Conservation (phyloP, 345 rosid genomes). For the Eucalyptus albens region DNA sequence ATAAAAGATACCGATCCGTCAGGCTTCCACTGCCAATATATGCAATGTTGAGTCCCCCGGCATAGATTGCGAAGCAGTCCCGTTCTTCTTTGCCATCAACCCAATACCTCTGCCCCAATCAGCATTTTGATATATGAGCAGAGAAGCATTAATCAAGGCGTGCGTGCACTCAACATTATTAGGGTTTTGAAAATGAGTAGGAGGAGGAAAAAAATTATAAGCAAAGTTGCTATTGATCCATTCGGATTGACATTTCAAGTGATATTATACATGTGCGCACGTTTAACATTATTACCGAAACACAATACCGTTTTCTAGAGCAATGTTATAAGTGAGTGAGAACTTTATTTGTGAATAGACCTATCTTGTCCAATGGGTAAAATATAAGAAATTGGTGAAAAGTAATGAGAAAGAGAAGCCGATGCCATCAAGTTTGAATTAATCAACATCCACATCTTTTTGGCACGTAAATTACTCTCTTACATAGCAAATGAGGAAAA, state of each 20-base stretch:
- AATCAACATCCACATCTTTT: not conserved
- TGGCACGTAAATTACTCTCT: not conserved
- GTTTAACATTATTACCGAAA: too few relatives aligned
- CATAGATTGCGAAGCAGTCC: not conserved
- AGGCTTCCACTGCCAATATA: not conserved
- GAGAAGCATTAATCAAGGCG: not conserved
- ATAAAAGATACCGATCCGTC: not conserved
- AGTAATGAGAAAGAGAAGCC: too few relatives aligned
- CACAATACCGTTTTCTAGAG: too few relatives aligned
- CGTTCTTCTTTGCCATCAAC: not conserved
- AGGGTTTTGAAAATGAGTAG: not conserved
- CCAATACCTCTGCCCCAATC: not conserved
- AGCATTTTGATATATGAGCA: not conserved
- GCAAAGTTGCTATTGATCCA: too few relatives aligned
- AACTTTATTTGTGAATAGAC: fast-evolving
- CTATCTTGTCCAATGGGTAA: too few relatives aligned
- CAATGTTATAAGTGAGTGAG: too few relatives aligned
- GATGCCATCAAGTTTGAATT: too few relatives aligned
- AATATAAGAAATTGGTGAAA: too few relatives aligned
- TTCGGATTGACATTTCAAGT: too few relatives aligned
- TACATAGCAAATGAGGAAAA: not conserved
- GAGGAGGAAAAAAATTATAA: not conserved
- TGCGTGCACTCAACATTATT: not conserved
- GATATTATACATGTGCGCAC: too few relatives aligned
- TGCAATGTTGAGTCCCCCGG: too few relatives aligned